phyloP scores from a whole-genome alignment of 2,329 filamentous ascomycete species.

The Fusarium sp. region DNA sequence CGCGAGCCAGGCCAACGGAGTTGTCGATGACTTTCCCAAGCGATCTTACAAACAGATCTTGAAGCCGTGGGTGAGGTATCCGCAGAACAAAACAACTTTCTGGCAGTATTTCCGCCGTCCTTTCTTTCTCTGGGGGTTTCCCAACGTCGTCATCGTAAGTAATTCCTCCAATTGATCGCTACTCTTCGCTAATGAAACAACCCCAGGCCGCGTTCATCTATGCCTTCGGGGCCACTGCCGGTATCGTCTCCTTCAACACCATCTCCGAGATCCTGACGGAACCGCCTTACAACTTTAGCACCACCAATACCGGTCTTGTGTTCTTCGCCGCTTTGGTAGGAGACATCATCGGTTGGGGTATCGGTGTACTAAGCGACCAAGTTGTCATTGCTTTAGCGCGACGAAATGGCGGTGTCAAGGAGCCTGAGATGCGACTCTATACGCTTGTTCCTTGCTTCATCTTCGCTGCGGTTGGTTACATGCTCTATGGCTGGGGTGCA shows the following conservation, averaged over 20 bases:
- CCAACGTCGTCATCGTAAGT: not conserved
- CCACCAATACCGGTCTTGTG: rapidly evolving
- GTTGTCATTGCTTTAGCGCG: not conserved
- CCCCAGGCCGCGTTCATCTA: not conserved
- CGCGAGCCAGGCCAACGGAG: rapidly evolving
- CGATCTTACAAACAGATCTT: not conserved
- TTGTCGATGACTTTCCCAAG: not conserved
- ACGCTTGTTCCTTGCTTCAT: not conserved
- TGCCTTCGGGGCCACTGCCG: not conserved
- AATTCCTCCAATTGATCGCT: rapidly evolving
- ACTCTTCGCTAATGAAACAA: not conserved
- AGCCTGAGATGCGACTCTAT: not conserved
- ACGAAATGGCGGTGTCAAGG: not conserved
- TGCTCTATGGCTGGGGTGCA: not conserved
- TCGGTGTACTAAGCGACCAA: not conserved
- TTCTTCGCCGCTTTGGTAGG: not conserved
- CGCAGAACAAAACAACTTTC: not conserved
- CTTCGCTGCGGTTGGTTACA: not conserved
- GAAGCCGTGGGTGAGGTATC: not conserved
- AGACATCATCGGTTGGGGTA: not conserved
- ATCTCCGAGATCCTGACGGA: not conserved
- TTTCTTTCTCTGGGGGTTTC: not conserved
- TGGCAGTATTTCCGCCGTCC: not conserved
- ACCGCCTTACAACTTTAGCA: not conserved
- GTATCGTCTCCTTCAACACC: not conserved